These are phyloP conservation scores for Caulochytrium protostelioides DNA, from an alignment of 371 early-diverging fungal genomes.

Conservation along the genomic window DNA sequence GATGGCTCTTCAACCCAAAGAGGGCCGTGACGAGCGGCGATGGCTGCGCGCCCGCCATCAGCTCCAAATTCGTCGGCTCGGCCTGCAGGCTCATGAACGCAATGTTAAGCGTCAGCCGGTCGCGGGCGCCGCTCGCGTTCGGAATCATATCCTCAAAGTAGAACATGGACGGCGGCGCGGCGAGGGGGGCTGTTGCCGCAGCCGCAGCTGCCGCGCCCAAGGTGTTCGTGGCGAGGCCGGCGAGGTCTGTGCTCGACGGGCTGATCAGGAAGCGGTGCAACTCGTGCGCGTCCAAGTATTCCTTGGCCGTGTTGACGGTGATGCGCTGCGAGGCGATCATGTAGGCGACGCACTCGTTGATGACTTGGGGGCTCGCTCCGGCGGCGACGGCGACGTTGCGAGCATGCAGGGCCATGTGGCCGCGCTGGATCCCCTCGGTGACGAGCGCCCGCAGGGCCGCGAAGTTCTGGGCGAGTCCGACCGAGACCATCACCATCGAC, in stretches of 20 bases:
- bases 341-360: slow-evolving; percentile 32
- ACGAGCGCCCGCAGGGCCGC: slow-evolving; percentile 43
- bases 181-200: not conserved
- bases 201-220: not conserved
- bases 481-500: slow-evolving; percentile 35
- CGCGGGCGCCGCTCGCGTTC: slow-evolving; percentile 1
- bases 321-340: slow-evolving; percentile 41
- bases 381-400: slow-evolving; percentile 45
- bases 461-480: slow-evolving; percentile 49
- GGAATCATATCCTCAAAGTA: slow-evolving; percentile 25
- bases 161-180: slow-evolving; percentile 19
- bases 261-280: slow-evolving; percentile 7
- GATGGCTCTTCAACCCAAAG: slow-evolving; percentile 19
- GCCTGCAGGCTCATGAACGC: slow-evolving; percentile 22
- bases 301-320: slow-evolving; percentile 25
- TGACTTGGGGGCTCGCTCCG: slow-evolving; percentile 36
- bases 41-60: slow-evolving; percentile 1
- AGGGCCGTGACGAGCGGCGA: slow-evolving; percentile 2
- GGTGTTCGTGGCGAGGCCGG: not conserved
- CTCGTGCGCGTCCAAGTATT: slow-evolving; percentile 25
- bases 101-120: slow-evolving; percentile 20
- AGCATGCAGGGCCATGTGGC: slow-evolving; percentile 44
- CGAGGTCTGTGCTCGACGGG: too few species aligned
- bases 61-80: slow-evolving; percentile 15
- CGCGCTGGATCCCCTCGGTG: slow-evolving; percentile 46